Base-by-base conservation (phyloP, 2,329 filamentous ascomycete genomes). In the Microcyclosporella mali region DNA sequence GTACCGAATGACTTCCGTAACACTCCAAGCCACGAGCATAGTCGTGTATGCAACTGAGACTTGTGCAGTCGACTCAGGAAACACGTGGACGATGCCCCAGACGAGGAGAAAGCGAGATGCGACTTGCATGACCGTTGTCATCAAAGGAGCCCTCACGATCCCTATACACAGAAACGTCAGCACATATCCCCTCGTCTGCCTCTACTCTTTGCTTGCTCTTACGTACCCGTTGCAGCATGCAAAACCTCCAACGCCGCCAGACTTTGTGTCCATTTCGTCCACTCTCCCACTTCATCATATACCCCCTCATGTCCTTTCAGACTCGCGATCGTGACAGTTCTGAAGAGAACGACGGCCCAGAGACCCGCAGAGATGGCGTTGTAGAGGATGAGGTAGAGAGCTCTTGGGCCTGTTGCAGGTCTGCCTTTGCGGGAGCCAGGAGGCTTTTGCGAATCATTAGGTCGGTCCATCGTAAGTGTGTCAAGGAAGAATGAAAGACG, bases 1-100 rank as follows among this genome's bases (percentile, higher is more conserved):
- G 75, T 98, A 98, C 41, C 92, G 83, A 57, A 95, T 84, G 40
- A 95, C 85, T 70, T 98, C 92, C 47, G 92, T 95, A 46, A 87
- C 66, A 51, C 81, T 84, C 90, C 92, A 97, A 25, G 92, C 89
- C 43, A 83, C 60, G 45, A 97, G 75, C 86, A 94, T 88, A 57
- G 75, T 77, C 53, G 79, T 73, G 72, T 89, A 94, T 43, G 75
- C 78, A 15, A 75, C 69, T 49, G 73, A 78, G 39, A 68, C 40
- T 21, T 32, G 46, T 46, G 62, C 56, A 2, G 80, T 79, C 40
- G 84, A 75, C 43, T 72, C 67, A 8, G 85, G 85, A 70, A 90
- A 95, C 31, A 75, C 73, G 61, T 81, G 75, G 59, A 87, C 81
- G 50, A 97, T 75, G 55, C 78, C 82, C 88, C 89, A 95, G 55